These are phyloP conservation scores for Blastocystis sp. DNA, from an alignment of 352 stramenopile genomes.

Conservation along the genomic window DNA sequence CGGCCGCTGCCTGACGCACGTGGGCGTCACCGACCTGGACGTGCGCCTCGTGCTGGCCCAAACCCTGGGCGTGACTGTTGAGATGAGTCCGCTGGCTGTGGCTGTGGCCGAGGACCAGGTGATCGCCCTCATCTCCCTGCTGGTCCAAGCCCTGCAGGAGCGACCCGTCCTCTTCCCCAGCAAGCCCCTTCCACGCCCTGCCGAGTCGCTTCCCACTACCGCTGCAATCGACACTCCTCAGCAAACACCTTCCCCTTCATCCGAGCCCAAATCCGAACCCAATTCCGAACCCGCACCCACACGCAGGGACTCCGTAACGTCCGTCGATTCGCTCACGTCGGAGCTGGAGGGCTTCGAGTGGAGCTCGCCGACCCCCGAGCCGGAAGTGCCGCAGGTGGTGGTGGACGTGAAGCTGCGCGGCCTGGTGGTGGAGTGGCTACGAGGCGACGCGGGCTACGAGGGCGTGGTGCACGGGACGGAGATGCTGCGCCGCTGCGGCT, in stretches of 20 bases:
- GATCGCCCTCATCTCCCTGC: slow-evolving; percentile 34
- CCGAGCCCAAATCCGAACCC: no score
- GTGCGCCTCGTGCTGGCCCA: background rate
- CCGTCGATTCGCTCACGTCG: no score
- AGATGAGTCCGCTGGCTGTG: slow-evolving; percentile 19
- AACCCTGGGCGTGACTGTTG: background rate
- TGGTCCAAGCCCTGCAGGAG: slow-evolving; percentile 29
- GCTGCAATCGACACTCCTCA: no score
- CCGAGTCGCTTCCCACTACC: no score
- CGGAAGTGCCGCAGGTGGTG: background rate
- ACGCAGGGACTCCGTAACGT: no score
- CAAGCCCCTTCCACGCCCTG: no score
- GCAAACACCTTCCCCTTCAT: no score
- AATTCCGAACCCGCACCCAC: no score
- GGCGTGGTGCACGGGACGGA: background rate
- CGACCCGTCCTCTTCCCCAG: background rate
- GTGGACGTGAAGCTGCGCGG: background rate
- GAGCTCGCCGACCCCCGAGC: background rate
- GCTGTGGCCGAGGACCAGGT: slow-evolving; percentile 51
- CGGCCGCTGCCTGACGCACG: background rate
- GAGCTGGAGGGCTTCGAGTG: no score
- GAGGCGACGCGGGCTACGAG: slow-evolving; percentile 39
- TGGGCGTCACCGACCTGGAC: slow-evolving; percentile 36
- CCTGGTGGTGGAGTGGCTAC: slow-evolving; percentile 29
- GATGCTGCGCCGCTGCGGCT: background rate